These are phyloP conservation scores for Saturnispora bothae DNA, from an alignment of 805 yeast genomes.

Conservation along the genomic window DNA sequence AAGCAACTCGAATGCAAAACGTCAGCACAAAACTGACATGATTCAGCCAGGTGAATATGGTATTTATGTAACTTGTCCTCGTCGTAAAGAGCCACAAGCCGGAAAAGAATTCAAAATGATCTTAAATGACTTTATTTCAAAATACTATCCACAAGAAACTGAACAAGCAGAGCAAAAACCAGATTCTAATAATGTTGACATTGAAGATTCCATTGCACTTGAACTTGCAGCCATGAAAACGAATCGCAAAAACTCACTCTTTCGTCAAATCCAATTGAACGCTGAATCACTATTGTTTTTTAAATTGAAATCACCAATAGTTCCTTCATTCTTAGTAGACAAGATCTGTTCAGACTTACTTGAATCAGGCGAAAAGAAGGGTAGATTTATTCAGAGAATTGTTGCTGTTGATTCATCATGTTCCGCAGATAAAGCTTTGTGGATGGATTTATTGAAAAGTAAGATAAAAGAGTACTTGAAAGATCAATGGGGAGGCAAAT, in stretches of 20 bases:
- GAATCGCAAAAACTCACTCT: slow-evolving; percentile 15
- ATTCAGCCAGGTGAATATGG: slow-evolving; percentile 84
- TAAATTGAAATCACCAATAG: slow-evolving; percentile 68
- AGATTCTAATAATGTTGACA: slow-evolving; percentile 30
- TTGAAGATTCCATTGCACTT: slow-evolving; percentile 65
- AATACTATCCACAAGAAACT: slow-evolving; percentile 31
- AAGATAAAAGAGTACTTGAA: slow-evolving; percentile 13
- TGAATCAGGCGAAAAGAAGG: slow-evolving; percentile 43
- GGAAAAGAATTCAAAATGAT: slow-evolving; percentile 59
- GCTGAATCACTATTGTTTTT: slow-evolving; percentile 82
- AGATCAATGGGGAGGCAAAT: slow-evolving; percentile 20
- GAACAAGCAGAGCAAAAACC: slow-evolving; percentile 12
- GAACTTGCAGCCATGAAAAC: slow-evolving; percentile 57
- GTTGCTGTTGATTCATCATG: slow-evolving; percentile 74
- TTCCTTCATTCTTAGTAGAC: slow-evolving; percentile 63
- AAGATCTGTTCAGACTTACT: slow-evolving; percentile 51
- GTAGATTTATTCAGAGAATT: slow-evolving; percentile 66
- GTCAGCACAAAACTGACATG: slow-evolving; percentile 36
- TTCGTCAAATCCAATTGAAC: slow-evolving; percentile 46
- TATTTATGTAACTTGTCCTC: slow-evolving; percentile 77
- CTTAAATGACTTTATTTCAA: slow-evolving; percentile 43
- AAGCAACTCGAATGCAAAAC: slow-evolving; percentile 19
- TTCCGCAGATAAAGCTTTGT: slow-evolving; percentile 59
- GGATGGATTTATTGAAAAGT: slow-evolving; percentile 36
- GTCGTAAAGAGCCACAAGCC: slow-evolving; percentile 70